These are phyloP conservation scores for Furcasterigmium sp. DNA, from an alignment of 2,329 filamentous ascomycete genomes.

Conservation along the genomic window DNA sequence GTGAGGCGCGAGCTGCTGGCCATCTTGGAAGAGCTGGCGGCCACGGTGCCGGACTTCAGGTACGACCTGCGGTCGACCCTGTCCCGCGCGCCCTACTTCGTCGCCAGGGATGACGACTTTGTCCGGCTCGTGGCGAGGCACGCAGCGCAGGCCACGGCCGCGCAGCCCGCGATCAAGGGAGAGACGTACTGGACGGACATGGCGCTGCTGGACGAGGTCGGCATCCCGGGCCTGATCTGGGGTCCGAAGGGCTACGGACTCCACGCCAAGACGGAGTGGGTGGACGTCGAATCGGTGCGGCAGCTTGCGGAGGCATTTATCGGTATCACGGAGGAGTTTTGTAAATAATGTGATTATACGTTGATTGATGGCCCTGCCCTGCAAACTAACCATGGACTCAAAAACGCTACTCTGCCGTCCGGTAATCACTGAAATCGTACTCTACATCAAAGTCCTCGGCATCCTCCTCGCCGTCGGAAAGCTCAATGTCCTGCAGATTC, in stretches of 20 bases:
- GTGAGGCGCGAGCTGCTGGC: constrained; percentile 30
- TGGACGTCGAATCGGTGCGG: constrained; percentile 34
- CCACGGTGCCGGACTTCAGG: constrained; percentile 29
- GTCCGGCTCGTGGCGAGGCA: constrained; percentile 13
- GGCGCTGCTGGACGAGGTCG: constrained; percentile 37
- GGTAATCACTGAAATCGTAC: constrained; percentile 25
- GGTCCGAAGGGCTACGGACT: constrained; percentile 41
- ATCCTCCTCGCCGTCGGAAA: constrained; percentile 23
- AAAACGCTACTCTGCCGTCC: too few relatives aligned
- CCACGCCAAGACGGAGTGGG: constrained; percentile 45
- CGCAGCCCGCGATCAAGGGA: background rate
- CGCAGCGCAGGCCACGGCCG: too few relatives aligned
- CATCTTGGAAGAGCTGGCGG: constrained; percentile 26
- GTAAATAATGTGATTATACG: too few relatives aligned
- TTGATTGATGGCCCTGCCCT: too few relatives aligned
- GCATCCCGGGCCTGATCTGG: constrained; percentile 40
- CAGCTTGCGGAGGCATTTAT: constrained; percentile 15
- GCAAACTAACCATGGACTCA: too few relatives aligned
- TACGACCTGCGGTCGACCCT: constrained; percentile 34
- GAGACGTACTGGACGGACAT: constrained; percentile 43
- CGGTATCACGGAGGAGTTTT: too few relatives aligned
- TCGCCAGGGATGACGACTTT: constrained; percentile 33
- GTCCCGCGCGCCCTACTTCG: constrained; percentile 33
- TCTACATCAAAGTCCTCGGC: constrained; percentile 25
- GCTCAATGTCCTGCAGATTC: constrained; percentile 24